Evolutionary conservation across 257 asterid species (phyloP), one percentile per base, ranked within the genome.

Genomic region (Oldenlandia corymbosa): DNA sequence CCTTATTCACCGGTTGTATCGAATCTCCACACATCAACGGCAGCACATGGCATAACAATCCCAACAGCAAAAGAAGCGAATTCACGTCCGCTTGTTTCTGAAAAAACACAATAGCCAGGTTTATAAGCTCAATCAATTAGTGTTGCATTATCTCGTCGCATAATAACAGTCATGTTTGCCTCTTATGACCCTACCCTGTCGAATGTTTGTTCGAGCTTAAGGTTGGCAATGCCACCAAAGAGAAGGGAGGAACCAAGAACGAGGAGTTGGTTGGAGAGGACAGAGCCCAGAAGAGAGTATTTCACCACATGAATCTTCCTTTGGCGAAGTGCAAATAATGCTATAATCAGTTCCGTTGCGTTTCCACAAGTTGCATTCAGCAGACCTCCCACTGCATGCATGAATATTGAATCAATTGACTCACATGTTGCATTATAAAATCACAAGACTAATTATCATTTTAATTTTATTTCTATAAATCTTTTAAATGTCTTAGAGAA

Each of bases 361-460:
- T 79, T 79, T 3, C 84, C 84, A 71, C 84, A 79, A 36, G 84
- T 76, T 56, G 84, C 84, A 73, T 79, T 79, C 18, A 79, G 61
- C 62, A 79, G 34, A 12, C 84, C 84, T 9, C 84, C 84, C 36
- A 79, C 84, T 79, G 81, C 75, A 79, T 14, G 14, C 12, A 55
- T 34, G 4, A 3, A 34, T 34, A 3, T 34, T 9, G 6, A 4
- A 34, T 3, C 39, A 34, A 34, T 34, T 34, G 4, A 34, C 39
- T 3, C 4, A 34, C 9, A 3, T 3, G 9, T 34, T 34, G 6
- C 39, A 34, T 34, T n/a, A n/a, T n/a, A n/a, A 34, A 34, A 34
- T 34, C 9, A 34, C 39, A 34, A 34, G 6, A 34, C 4, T 34
- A 34, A 3, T 9, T 7, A 27, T 14, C 14, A 8, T 4, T 16